Percentiles rank a stretch among this genome's conserved stretches.
phyloP scores from a whole-genome alignment of 345 rosid species.

The Syzygium oleosum region DNA sequence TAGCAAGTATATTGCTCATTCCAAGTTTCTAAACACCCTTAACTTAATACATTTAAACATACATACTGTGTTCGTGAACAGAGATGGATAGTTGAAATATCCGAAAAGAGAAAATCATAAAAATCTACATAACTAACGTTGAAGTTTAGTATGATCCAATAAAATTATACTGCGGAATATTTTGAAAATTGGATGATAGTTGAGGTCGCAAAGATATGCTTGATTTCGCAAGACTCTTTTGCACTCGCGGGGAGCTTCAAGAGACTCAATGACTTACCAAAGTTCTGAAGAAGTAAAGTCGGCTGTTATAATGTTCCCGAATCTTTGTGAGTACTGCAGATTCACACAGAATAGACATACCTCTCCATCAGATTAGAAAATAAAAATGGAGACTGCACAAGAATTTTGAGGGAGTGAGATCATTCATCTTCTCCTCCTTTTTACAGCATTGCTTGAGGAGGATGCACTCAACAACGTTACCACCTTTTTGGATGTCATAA shows the following conservation, averaged over 20 bases:
- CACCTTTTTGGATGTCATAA: too few relatives aligned
- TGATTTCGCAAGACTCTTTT: not conserved
- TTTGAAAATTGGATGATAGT: not conserved
- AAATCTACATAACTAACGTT: not conserved
- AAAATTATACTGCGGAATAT: not conserved
- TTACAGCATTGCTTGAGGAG: not conserved
- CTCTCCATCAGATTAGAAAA: not conserved
- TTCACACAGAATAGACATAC: not conserved
- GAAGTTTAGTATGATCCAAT: not conserved
- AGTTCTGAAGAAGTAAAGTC: not conserved
- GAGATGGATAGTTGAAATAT: not conserved
- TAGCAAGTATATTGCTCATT: not conserved
- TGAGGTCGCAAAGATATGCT: not conserved
- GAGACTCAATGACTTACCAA: not conserved
- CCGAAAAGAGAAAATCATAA: too few relatives aligned
- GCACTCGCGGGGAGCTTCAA: not conserved
- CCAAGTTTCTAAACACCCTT: not conserved
- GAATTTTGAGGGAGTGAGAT: not conserved
- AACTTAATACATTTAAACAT: not conserved
- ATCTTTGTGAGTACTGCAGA: rapidly evolving
- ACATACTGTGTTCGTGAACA: not conserved
- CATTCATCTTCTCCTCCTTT: not conserved
- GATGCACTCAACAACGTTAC: not conserved
- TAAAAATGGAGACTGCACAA: not conserved
- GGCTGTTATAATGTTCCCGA: not conserved